These are phyloP conservation scores for Globisporangium perplexum DNA, from an alignment of 352 stramenopile genomes.

Conservation along the genomic window DNA sequence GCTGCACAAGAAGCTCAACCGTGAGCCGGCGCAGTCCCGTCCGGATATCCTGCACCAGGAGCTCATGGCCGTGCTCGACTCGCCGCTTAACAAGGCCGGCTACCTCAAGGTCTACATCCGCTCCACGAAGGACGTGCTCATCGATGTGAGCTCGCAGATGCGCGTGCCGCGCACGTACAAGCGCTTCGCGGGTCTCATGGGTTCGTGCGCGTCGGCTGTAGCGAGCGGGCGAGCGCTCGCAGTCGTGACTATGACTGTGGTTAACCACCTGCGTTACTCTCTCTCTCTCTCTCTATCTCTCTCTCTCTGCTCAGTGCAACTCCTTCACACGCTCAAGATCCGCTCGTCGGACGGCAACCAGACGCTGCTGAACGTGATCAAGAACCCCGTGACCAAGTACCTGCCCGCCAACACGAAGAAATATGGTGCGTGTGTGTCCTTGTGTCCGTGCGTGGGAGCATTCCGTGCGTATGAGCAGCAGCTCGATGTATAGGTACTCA, in stretches of 20 bases:
- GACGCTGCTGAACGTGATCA: conserved; percentile 99
- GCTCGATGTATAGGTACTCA: too few species aligned
- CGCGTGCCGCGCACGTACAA: conserved; percentile 99
- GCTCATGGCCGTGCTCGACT: conserved; percentile 98
- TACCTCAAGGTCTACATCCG: conserved; percentile 98
- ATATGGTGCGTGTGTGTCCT: conserved; percentile 60
- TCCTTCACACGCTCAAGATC: conserved; percentile 99
- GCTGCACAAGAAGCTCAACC: conserved; percentile 94
- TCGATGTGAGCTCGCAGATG: conserved; percentile 98
- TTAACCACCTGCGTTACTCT: neutral
- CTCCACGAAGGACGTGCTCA: conserved; percentile 95
- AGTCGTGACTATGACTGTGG: neutral
- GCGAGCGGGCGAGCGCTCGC: neutral
- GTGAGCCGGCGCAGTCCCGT: conserved; percentile 95
- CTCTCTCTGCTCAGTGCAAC: conserved; percentile 85
- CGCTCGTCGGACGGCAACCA: conserved; percentile 95
- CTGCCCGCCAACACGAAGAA: conserved; percentile 94
- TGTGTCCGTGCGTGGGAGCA: neutral
- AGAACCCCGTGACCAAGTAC: conserved; percentile 98
- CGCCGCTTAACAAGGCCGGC: conserved; percentile 98
- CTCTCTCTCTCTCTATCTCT: neutral
- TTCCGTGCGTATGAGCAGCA: too few species aligned
- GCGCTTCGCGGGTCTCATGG: conserved; percentile 95
- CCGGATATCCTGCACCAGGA: conserved; percentile 99
- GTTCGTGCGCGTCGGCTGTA: conserved; percentile 31